A percentile compares a stretch with the other conserved stretches of the same genome.
Evolutionary conservation across 371 early-diverging fungal genomes (phyloP).

Genomic region (Circinella minor): DNA sequence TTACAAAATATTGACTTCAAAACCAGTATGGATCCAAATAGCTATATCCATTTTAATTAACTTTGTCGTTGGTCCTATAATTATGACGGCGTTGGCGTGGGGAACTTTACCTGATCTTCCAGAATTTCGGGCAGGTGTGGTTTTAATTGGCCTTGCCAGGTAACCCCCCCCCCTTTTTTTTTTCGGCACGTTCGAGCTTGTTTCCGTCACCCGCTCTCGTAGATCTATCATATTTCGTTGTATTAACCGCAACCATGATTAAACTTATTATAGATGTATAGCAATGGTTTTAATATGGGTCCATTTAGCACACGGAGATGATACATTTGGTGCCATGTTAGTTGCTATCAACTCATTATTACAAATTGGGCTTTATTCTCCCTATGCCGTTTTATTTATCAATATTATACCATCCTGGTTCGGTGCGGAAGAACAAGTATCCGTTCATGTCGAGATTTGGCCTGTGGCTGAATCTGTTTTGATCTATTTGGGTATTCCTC

Average conservation of each 20-base stretch:
- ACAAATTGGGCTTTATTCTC: slow-evolving; percentile 69
- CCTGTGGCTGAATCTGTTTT: slow-evolving; percentile 61
- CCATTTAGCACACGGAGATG: slow-evolving; percentile 67
- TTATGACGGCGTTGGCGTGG: slow-evolving; percentile 81
- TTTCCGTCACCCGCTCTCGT: too few relatives aligned
- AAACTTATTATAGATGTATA: slow-evolving; percentile 53
- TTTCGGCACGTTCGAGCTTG: too few relatives aligned
- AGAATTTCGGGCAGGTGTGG: slow-evolving; percentile 70
- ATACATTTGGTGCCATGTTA: slow-evolving; percentile 68
- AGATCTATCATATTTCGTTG: too few relatives aligned
- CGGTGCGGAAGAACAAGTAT: slow-evolving; percentile 37
- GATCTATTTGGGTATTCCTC: slow-evolving; percentile 75
- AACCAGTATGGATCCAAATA: slow-evolving; percentile 47
- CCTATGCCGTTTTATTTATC: slow-evolving; percentile 62
- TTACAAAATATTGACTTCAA: slow-evolving; percentile 36
- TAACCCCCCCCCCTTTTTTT: too few relatives aligned
- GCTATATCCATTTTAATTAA: slow-evolving; percentile 65
- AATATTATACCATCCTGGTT: slow-evolving; percentile 54
- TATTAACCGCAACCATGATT: background rate
- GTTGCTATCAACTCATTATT: slow-evolving; percentile 75
- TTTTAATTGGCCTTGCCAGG: slow-evolving; percentile 74
- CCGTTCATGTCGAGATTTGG: slow-evolving; percentile 57
- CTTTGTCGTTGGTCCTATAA: slow-evolving; percentile 70
- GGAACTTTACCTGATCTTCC: slow-evolving; percentile 70
- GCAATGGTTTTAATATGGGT: slow-evolving; percentile 86